phyloP scores from a whole-genome alignment of 805 yeast genomes.

The Pichia eremophila region DNA sequence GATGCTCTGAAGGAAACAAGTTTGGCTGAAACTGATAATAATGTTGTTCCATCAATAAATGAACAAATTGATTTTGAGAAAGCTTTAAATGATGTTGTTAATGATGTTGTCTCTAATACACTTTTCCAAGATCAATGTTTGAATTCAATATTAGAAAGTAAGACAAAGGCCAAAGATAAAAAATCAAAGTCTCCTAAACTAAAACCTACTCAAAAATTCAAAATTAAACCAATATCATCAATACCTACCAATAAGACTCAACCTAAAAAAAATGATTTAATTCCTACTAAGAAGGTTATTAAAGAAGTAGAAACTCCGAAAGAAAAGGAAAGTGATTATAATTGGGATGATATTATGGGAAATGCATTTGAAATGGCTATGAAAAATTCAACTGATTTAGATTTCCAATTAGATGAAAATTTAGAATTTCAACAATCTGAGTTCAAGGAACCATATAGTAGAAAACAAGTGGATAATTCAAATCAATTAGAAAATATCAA shows the following conservation, averaged over 20 bases:
- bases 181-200: background rate
- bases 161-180: background rate
- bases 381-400: slow-evolving; percentile 41
- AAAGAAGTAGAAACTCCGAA: background rate
- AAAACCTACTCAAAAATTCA: too few relatives aligned
- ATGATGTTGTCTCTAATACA: slow-evolving; percentile 37
- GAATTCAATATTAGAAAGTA: background rate
- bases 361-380: slow-evolving; percentile 72
- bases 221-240: too few relatives aligned
- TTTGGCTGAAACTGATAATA: background rate
- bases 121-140: background rate
- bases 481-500: too few relatives aligned
- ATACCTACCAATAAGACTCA: too few relatives aligned
- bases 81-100: slow-evolving; percentile 48
- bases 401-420: slow-evolving; percentile 16
- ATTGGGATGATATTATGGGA: slow-evolving; percentile 61
- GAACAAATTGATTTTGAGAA: slow-evolving; percentile 35
- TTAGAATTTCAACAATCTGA: background rate
- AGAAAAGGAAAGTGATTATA: slow-evolving; percentile 18
- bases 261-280: too few relatives aligned
- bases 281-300: too few relatives aligned
- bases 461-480: background rate
- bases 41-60: background rate
- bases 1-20: slow-evolving; percentile 15
- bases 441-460: background rate